Evolutionary conservation across 768 basidiomycete genomes (phyloP), one percentile per base, ranked within the genome.

Genomic region (Clitopilus hobsonii): DNA sequence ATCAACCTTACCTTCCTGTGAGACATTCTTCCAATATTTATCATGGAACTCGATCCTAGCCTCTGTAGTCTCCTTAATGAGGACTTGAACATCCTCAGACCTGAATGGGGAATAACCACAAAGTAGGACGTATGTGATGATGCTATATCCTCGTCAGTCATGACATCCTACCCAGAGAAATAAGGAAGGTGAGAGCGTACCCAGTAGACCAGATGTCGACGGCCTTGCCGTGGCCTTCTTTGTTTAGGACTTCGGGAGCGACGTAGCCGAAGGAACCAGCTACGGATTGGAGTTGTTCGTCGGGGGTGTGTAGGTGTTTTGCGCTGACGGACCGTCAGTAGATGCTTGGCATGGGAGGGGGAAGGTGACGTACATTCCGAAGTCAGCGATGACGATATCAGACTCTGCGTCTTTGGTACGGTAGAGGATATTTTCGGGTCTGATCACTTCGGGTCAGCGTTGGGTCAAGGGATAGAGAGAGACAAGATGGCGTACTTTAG

Each of bases 41-140:
- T 94, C 91, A 60, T 98, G 96, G 67, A 99, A 98, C 60, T 89
- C 88, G 48, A 98, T 79, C 61, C 84, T 86, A 0, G 88, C 94
- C 30, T 81, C 82, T 0, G 84, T 87, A n/a, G 92, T 96, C 69
- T 98, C 94, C 26, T 82, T 79, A 51, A 89, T 77, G 30, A 98
- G 79, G 49, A 85, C 82, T 55, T 82, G 80, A 51, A 82, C 71
- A 63, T 94, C 88, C 23, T 92, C 89, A 0, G 89, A 86, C 38
- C 93, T 82, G 78, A 98, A 98, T 0, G 97, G 97, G 1, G 90
- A 86, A 72, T 98, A 98, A 1, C 96, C 96, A 63, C 96, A 96
- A 1, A 97, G 79, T 13, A 98, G 77, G 52, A 97, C 92, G 69
- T 97, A 98, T 16, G 95, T 89, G 61, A 99, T 98, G 58, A 98